phyloP scores from a whole-genome alignment of 2,329 filamentous ascomycete genomes.

The Geoglossum cookeanum region DNA sequence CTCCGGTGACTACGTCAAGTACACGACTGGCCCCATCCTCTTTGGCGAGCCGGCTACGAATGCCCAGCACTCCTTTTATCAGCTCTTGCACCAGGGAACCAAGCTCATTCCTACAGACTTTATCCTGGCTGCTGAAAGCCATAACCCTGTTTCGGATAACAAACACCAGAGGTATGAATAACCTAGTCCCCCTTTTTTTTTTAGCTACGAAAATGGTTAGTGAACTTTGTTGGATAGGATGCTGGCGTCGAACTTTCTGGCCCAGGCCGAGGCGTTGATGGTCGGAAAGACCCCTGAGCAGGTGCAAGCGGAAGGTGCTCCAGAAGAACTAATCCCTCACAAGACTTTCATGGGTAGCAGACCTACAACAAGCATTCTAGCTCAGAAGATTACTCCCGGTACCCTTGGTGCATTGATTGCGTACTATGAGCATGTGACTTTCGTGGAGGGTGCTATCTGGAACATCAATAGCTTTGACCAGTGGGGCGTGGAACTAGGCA shows the following conservation, averaged over 20 bases:
- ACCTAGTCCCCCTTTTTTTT: not conserved
- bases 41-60: slow-evolving; percentile 98
- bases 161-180: slow-evolving; percentile 60
- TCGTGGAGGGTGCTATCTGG: slow-evolving; percentile 94
- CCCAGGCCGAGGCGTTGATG: slow-evolving; percentile 78
- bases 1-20: slow-evolving; percentile 74
- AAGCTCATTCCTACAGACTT: slow-evolving; percentile 98
- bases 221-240: slow-evolving; percentile 29
- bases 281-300: slow-evolving; percentile 71
- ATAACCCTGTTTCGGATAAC: slow-evolving; percentile 86
- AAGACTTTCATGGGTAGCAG: slow-evolving; percentile 98
- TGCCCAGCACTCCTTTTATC: slow-evolving; percentile 99
- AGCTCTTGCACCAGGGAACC: slow-evolving; percentile 95
- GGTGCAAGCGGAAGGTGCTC: slow-evolving; percentile 55
- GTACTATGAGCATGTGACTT: slow-evolving; percentile 98
- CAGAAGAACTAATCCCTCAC: slow-evolving; percentile 71
- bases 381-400: slow-evolving; percentile 81
- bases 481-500: slow-evolving; percentile 97
- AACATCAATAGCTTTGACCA: slow-evolving; percentile 99
- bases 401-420: slow-evolving; percentile 89
- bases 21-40: slow-evolving; percentile 87
- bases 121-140: slow-evolving; percentile 85
- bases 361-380: slow-evolving; percentile 86
- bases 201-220: slow-evolving; percentile 8
- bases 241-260: slow-evolving; percentile 83